These are phyloP conservation scores for Teratosphaeria nubilosa DNA, from an alignment of 2,329 filamentous ascomycete species.

Conservation along the genomic window DNA sequence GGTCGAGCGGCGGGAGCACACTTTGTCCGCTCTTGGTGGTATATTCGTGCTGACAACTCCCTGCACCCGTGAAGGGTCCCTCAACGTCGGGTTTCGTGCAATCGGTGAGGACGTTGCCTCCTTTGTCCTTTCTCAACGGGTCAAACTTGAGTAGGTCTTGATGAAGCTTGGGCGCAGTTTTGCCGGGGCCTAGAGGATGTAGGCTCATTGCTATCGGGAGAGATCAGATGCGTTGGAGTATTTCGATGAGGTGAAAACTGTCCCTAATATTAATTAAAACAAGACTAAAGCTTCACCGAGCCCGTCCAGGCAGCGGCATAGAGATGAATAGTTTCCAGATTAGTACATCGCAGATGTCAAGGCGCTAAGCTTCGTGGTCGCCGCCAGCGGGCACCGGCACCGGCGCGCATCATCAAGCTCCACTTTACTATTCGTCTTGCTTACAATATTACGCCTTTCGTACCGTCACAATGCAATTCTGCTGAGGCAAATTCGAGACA, in stretches of 20 bases:
- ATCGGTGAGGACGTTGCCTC: slow-evolving; percentile 42
- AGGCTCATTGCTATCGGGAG: background rate
- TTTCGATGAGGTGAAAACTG: background rate
- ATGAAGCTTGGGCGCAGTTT: slow-evolving; percentile 41
- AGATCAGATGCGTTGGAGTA: background rate
- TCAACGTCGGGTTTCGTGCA: slow-evolving; percentile 40
- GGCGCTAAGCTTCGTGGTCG: background rate
- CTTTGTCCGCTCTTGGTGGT: slow-evolving; percentile 48
- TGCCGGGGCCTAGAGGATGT: slow-evolving; percentile 26
- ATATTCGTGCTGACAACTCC: slow-evolving; percentile 51
- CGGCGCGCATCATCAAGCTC: background rate
- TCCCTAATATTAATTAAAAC: background rate
- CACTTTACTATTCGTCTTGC: background rate
- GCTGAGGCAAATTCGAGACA: too few species aligned
- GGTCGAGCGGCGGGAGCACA: slow-evolving; percentile 34
- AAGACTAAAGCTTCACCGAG: background rate
- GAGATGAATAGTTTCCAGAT: background rate
- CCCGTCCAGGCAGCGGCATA: background rate
- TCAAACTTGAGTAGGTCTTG: slow-evolving; percentile 45
- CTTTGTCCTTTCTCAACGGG: slow-evolving; percentile 33
- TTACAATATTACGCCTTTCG: background rate
- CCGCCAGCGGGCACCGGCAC: background rate
- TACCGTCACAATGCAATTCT: too few species aligned
- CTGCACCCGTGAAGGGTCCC: slow-evolving; percentile 19
- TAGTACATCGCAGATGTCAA: background rate